Percentiles rank a stretch among this genome's conserved stretches.
phyloP scores from a whole-genome alignment of 2,329 filamentous ascomycete genomes.

The Mycocentrospora acerina region DNA sequence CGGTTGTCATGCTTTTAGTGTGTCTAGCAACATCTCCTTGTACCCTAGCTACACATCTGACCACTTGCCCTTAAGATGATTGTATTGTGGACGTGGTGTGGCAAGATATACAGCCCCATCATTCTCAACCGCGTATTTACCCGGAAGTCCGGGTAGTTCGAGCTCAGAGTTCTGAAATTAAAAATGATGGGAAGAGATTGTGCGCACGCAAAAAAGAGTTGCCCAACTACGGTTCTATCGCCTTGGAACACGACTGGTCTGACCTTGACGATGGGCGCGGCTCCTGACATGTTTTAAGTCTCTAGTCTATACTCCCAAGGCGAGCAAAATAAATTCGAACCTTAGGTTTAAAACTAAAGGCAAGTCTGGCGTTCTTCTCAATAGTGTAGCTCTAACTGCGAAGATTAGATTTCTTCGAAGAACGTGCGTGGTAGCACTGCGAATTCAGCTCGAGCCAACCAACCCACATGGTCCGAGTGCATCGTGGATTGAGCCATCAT shows the following conservation, averaged over 20 bases:
- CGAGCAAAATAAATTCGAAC: no score
- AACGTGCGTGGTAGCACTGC: no score
- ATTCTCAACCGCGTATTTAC: slow-evolving; percentile 52
- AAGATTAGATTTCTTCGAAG: no score
- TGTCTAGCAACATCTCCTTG: slow-evolving; percentile 57
- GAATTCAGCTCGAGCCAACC: no score
- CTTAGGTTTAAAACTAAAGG: no score
- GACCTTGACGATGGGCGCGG: slow-evolving; percentile 7
- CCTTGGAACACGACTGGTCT: slow-evolving; percentile 40
- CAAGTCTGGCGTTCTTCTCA: no score
- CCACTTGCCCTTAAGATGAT: slow-evolving; percentile 15
- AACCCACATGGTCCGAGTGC: no score
- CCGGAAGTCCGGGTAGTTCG: slow-evolving; percentile 57
- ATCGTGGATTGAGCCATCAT: no score
- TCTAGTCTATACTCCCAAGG: no score
- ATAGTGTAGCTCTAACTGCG: no score
- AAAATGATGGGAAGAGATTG: slow-evolving; percentile 55
- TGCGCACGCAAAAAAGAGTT: slow-evolving; percentile 45
- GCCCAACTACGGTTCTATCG: slow-evolving; percentile 43
- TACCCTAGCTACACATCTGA: slow-evolving; percentile 60
- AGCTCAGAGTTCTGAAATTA: slow-evolving; percentile 57
- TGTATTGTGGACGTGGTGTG: slow-evolving; percentile 9
- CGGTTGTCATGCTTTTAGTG: slow-evolving; percentile 55
- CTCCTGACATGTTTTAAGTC: no score
- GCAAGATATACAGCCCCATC: slow-evolving; percentile 55